Evolutionary conservation across 805 yeast genomes (phyloP), one percentile per base, ranked within the genome.

Genomic region (Starmerella gropengiesseri): DNA sequence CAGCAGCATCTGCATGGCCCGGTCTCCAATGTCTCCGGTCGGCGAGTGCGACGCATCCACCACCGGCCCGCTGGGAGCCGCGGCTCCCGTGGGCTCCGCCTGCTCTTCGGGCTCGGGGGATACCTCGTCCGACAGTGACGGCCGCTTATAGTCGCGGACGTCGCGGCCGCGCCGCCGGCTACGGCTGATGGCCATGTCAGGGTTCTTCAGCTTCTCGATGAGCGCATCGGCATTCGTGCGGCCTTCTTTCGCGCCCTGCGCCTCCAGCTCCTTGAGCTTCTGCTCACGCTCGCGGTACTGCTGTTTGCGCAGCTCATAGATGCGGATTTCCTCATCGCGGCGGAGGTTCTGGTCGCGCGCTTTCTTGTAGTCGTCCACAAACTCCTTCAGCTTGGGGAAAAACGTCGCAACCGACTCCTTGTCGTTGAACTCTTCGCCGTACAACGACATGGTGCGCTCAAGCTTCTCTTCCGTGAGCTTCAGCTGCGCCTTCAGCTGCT

Each of bases 361-460:
- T 55, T 73, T 78, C 58, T 80, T 76, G 63, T 81, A 93, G 55
- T 84, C 93, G 29, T 65, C 66, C 1, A 83, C 73, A 60, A 91
- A 91, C 40, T 75, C 73, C n/a, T 81, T 71, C 61, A 91, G 81
- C 59, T 84, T 83, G 47, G 66, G 69, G 57, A 89, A 84, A 54
- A 91, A 89, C 0, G 77, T 64, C 46, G 74, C 73, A 41, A 79
- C 72, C 14, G 87, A 73, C 50, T 69, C 67, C 29, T 72, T 65
- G 59, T 89, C 96, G 7, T 60, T 62, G 1, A 81, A 70, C 58
- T 84, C 93, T 61, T 91, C 98, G n/a, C 96, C 97, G 58, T 83
- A 91, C 53, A 73, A 77, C 49, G 70, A 70, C 93, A 91, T 80
- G 49, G 86, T 66, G 26, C 71, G 68, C 41, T 75, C 74, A 56